Evolutionary conservation across 1,284 basidiomycete genomes (phyloP), one percentile per base, ranked within the genome.

Genomic region (Melampsora abietis-canadensis): DNA sequence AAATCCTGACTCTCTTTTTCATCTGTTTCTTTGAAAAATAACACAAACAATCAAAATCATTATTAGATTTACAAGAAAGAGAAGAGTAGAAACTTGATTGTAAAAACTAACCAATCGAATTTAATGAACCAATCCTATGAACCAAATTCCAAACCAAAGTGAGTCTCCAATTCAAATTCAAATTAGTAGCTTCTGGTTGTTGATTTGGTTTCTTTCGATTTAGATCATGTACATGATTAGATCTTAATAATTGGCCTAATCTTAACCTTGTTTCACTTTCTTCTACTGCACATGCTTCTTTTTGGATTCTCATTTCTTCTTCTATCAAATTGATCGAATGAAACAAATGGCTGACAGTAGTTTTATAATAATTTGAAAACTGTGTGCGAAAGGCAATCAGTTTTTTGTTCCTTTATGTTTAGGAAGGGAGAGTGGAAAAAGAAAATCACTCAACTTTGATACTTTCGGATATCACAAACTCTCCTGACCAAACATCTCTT

Each of bases 361-460:
- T 65, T 54, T 72, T 72, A 64, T 64, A 60, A 24, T 72, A 61
- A 64, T 57, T 74, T 19, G 62, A 62, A 47, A 74, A 31, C 70
- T 66, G 48, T 14, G 24, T 12, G n/a, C 2, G 31, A 63, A n/a
- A 51, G 12, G 24, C 1, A 27, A 24, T 37, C 27, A 14, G 37
- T 6, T 31, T 31, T 61, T 61, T 31, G 17, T 15, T 61, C 17
- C 6, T 24, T 17, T 61, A 61, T 15, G 27, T 61, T 24, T 1
- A 31, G 5, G 27, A 7, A 30, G 14, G 15, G 27, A 54, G 51
- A 4, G 21, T 17, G 21, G 17, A n/a, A 62, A 12, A 19, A 63
- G 2, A 40, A 46, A 37, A 27, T 4, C 3, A n/a, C 24, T 61
- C 37, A 17, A 72, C 69, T 72, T 72, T 72, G 12, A 72, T 60